Evolutionary conservation across 306 rosid genomes (phyloP), one percentile per base, ranked within the genome.

Genomic region (Quercus berberidifolia): DNA sequence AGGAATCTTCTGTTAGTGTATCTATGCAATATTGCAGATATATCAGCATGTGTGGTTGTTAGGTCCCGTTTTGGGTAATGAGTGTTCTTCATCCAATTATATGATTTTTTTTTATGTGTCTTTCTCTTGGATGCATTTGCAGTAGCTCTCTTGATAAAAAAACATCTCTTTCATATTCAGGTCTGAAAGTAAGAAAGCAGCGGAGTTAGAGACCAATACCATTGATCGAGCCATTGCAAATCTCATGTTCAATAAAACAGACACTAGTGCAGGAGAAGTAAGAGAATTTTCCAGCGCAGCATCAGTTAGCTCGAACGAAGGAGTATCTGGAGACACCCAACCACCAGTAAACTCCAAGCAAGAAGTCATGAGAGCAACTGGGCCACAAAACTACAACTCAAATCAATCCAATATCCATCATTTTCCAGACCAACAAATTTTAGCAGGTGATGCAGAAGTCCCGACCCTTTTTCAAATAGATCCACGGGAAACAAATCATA

Each of bases 161-260:
- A 68, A 71, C 57, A 21, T 69, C 60, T 57, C 56, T 69, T 81
- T 80, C 71, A 5, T 81, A 21, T 80, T 23, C 85, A 91, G 94
- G 87, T 81, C 81, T 12, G 87, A 69, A 56, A 81, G 79, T 59
- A 58, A 74, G 17, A 46, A 83, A 79, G 78, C 79, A 64, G 84
- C 55, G 74, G 96, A 93, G 83, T 84, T 89, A 49, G 87, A 88
- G 82, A 93, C 96, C 25, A 93, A 93, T 86, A 73, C 78, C 21
- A 78, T 91, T 69, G 97, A 93, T 87, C 86, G 97, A 80, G 94
- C 96, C n/a, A 83, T 89, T 31, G 97, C 97, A 13, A 91, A 84
- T 83, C 92, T 93, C 84, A 89, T 91, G 92, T 93, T 89, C 87
- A 91, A 84, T 71, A 85, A 84, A 77, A 86, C 72, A 76, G 92